Percentiles rank a stretch among this genome's conserved stretches.
Conservation (phyloP, 371 early-diverging fungal genomes). For the Mortierella sp. region DNA sequence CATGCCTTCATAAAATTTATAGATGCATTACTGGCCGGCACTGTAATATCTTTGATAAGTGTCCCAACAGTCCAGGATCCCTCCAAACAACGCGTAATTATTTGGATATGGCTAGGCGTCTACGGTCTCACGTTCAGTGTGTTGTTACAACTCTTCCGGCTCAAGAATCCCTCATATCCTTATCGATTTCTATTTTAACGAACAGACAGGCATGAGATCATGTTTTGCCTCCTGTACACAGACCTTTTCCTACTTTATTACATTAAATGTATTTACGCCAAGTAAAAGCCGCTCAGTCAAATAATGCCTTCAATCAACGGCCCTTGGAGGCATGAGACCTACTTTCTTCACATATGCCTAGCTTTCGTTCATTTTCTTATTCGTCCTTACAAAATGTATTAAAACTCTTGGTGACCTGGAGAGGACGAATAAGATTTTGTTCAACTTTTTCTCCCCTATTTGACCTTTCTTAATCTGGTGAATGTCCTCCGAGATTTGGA, state of each 20-base stretch:
- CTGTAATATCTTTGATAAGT: constrained; percentile 31
- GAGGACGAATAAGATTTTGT: neutral
- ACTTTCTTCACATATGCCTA: too few relatives aligned
- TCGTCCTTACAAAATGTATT: too few relatives aligned
- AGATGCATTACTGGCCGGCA: constrained; percentile 39
- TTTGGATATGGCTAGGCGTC: constrained; percentile 63
- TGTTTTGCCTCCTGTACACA: neutral
- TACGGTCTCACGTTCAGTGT: constrained; percentile 72
- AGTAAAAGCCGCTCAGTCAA: too few relatives aligned
- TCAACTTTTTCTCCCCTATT: neutral
- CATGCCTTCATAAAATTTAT: neutral
- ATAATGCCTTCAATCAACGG: too few relatives aligned
- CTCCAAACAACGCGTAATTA: constrained; percentile 64
- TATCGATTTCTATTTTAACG: constrained; percentile 68
- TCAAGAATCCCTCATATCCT: constrained; percentile 84
- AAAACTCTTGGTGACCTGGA: too few relatives aligned
- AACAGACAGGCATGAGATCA: too few relatives aligned
- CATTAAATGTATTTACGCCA: too few relatives aligned
- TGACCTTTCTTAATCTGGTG: constrained; percentile 1
- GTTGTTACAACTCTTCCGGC: constrained; percentile 71
- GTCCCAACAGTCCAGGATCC: constrained; percentile 58
- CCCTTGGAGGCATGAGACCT: too few relatives aligned
- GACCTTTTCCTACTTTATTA: too few relatives aligned
- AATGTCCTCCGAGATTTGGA: neutral
- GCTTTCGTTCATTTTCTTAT: too few relatives aligned